Percentiles rank a stretch among this genome's conserved stretches.
These are phyloP conservation scores for Mycena crocata DNA, from an alignment of 768 basidiomycete genomes.

Conservation along the genomic window DNA sequence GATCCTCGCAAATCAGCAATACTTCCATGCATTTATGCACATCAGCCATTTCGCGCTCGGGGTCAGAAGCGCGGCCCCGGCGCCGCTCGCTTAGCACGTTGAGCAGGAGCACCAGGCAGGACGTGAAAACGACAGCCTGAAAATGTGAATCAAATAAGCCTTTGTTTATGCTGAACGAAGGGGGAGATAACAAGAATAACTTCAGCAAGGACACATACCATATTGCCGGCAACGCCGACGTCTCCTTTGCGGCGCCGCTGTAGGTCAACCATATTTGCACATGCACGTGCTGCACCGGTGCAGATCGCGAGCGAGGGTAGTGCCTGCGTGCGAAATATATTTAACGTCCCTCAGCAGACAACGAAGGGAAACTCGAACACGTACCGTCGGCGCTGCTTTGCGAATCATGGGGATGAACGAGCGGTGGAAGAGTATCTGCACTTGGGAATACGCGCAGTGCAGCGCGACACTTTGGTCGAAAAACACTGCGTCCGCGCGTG, in stretches of 20 bases:
- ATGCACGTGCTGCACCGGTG: constrained; percentile 71
- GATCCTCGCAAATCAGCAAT: constrained; percentile 53
- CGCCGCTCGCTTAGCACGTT: constrained; percentile 73
- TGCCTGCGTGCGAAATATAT: neutral
- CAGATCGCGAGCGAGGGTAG: too few species aligned
- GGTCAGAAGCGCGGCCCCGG: constrained; percentile 57
- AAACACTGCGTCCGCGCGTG: constrained; percentile 49
- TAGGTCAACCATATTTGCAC: constrained; percentile 75
- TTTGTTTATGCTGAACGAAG: too few species aligned
- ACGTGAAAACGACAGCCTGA: constrained; percentile 49
- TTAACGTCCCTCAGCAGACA: too few species aligned
- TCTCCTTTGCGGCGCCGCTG: constrained; percentile 46
- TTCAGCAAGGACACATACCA: too few species aligned
- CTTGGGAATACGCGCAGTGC: constrained; percentile 54
- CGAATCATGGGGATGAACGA: too few species aligned
- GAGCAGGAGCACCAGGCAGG: constrained; percentile 68
- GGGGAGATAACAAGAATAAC: neutral
- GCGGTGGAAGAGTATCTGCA: too few species aligned
- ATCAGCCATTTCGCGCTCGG: constrained; percentile 64
- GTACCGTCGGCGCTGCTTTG: too few species aligned
- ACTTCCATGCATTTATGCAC: constrained; percentile 70
- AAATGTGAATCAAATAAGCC: constrained; percentile 17
- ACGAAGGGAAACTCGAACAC: too few species aligned
- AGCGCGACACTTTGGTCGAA: constrained; percentile 66
- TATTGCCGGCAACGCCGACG: constrained; percentile 46